Percentiles rank a stretch among this genome's conserved stretches.
Evolutionary conservation across 495 filamentous ascomycete species (phyloP).

Genomic region (Penicillium turbatum): DNA sequence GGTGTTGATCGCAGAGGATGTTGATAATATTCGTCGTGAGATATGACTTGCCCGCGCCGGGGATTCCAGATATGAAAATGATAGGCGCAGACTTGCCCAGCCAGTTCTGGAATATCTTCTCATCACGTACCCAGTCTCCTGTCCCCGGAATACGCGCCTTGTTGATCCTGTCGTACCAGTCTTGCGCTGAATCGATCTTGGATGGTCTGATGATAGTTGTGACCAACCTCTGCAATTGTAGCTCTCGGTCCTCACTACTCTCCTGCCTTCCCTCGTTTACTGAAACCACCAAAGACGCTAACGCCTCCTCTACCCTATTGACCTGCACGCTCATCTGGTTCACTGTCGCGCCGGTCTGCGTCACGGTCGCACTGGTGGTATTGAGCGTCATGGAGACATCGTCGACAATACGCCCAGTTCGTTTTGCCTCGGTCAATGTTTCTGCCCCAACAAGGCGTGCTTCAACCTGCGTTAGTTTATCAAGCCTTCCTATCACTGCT

Average conservation of each 20-base stretch:
- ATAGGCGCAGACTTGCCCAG: slow-evolving; percentile 20
- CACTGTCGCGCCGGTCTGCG: slow-evolving; percentile 8
- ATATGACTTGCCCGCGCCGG: slow-evolving; percentile 30
- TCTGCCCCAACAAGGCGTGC: slow-evolving; percentile 29
- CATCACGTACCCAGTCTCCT: slow-evolving; percentile 31
- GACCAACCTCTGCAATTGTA: slow-evolving; percentile 5
- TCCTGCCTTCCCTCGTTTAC: neutral
- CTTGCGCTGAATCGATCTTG: slow-evolving; percentile 11
- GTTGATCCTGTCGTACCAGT: slow-evolving; percentile 26
- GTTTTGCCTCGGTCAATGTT: slow-evolving; percentile 22
- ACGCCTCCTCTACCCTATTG: slow-evolving; percentile 12
- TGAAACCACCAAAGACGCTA: neutral
- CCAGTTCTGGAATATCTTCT: slow-evolving; percentile 26
- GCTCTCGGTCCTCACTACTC: neutral
- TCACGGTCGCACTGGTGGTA: neutral
- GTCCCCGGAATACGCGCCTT: slow-evolving; percentile 26
- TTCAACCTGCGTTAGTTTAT: slow-evolving; percentile 24
- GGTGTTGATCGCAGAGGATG: slow-evolving; percentile 6
- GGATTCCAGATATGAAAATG: slow-evolving; percentile 29
- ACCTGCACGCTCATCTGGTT: slow-evolving; percentile 17
- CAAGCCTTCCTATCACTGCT: slow-evolving; percentile 20
- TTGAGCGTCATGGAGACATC: slow-evolving; percentile 8
- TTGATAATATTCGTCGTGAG: slow-evolving; percentile 24
- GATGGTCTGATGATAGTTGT: slow-evolving; percentile 10
- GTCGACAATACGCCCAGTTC: slow-evolving; percentile 11